A percentile compares a stretch with the other conserved stretches of the same genome.
Evolutionary conservation across 257 asterid genomes (phyloP).

Genomic region (Nicotiana obtusifolia): DNA sequence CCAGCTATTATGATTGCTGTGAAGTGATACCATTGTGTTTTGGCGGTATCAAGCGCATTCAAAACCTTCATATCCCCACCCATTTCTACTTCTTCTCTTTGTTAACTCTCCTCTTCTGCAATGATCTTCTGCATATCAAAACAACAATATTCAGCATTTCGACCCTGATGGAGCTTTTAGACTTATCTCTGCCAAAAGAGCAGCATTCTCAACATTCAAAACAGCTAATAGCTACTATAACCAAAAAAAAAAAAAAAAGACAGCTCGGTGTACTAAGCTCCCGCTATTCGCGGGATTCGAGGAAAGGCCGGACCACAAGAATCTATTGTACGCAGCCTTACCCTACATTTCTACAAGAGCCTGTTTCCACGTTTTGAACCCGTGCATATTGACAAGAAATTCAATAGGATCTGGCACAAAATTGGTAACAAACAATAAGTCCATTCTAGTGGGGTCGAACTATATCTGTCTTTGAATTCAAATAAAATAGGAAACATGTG

Average conservation of each 20-base stretch:
- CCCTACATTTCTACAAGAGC: too few relatives aligned
- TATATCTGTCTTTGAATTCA: too few relatives aligned
- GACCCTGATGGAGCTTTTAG: not conserved
- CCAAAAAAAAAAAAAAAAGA: too few relatives aligned
- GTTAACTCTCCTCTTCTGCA: not conserved
- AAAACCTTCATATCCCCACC: constrained; percentile 41
- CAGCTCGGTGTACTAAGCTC: too few relatives aligned
- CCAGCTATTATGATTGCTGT: constrained; percentile 61
- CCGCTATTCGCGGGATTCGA: too few relatives aligned
- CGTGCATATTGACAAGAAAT: not conserved
- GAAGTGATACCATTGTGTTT: constrained; percentile 62
- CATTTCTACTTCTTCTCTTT: not conserved
- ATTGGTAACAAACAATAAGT: not conserved
- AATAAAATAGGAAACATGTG: too few relatives aligned
- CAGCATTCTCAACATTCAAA: not conserved
- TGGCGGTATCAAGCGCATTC: constrained; percentile 48
- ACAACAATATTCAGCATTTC: not conserved
- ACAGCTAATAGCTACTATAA: not conserved
- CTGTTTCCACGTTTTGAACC: too few relatives aligned
- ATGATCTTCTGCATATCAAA: not conserved
- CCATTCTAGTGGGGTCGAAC: not conserved
- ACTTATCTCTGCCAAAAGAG: not conserved
- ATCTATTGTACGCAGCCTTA: too few relatives aligned
- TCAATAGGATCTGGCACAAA: not conserved
- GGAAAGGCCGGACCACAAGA: too few relatives aligned